A percentile compares a stretch with the other conserved stretches of the same genome.
Evolutionary conservation across 1,139 yeast genomes (phyloP).

Genomic region (Hyphopichia burtonii): DNA sequence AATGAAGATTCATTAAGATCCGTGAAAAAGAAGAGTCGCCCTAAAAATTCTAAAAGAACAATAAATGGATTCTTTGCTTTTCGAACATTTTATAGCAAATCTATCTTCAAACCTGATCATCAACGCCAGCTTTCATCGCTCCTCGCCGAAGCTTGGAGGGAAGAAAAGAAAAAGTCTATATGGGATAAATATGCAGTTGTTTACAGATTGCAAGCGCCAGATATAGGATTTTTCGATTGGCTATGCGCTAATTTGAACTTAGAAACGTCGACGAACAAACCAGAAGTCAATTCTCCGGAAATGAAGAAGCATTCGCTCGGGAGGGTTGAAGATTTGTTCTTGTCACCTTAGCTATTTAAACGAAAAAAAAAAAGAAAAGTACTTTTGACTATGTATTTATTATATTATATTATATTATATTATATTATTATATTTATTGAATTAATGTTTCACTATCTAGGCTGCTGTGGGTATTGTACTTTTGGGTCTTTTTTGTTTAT

Average conservation of each 20-base stretch:
- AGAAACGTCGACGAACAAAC: not conserved
- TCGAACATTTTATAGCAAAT: not conserved
- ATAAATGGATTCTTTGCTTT: not conserved
- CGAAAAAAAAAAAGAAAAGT: too few species aligned
- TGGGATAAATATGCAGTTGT: not conserved
- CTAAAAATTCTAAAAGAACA: too few species aligned
- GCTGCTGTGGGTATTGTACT: constrained; percentile 8
- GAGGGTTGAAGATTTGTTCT: not conserved
- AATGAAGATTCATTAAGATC: too few species aligned
- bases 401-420: too few species aligned
- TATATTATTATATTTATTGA: too few species aligned
- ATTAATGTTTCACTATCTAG: not conserved
- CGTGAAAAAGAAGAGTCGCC: too few species aligned
- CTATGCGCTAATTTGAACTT: not conserved
- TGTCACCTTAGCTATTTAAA: too few species aligned
- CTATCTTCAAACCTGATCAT: not conserved
- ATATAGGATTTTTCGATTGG: not conserved
- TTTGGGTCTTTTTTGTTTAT: constrained; percentile 16
- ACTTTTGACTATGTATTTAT: too few species aligned
- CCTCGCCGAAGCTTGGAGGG: not conserved
- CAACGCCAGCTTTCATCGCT: not conserved
- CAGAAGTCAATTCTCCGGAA: not conserved
- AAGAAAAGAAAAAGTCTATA: not conserved
- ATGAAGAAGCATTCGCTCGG: not conserved
- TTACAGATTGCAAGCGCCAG: not conserved